Conservation (phyloP, 108 stramenopile species). For the Cyclostephanos invisitatus region DNA sequence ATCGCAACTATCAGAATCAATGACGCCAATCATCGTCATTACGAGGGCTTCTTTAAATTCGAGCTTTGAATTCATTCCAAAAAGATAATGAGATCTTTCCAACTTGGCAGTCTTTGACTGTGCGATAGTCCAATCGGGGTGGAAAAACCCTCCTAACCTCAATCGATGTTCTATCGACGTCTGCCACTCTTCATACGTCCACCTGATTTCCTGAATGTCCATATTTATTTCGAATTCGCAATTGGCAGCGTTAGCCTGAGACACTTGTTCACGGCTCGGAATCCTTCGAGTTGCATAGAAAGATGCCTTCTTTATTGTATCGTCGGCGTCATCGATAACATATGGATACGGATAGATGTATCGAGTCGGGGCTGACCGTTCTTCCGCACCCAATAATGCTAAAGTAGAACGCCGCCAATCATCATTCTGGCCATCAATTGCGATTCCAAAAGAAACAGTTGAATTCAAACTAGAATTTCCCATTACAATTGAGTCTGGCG, state of each 20-base stretch:
- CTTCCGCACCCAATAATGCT: neutral
- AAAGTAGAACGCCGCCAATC: conserved; percentile 4
- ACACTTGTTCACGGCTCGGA: conserved; percentile 59
- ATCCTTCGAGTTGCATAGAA: conserved; percentile 51
- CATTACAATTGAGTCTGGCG: neutral
- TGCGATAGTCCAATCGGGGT: conserved; percentile 14
- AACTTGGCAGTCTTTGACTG: conserved; percentile 18
- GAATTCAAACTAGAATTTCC: neutral
- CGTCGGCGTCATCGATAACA: conserved; percentile 62
- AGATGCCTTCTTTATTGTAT: conserved; percentile 49
- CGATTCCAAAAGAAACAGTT: neutral
- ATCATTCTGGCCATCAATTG: conserved; percentile 6
- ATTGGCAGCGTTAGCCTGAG: conserved; percentile 63
- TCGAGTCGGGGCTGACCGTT: conserved; percentile 4
- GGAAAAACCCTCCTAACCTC: conserved; percentile 43
- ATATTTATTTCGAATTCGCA: conserved; percentile 86
- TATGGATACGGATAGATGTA: conserved; percentile 67
- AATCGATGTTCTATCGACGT: conserved; percentile 46
- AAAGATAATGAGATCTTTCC: conserved; percentile 37
- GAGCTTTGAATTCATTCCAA: conserved; percentile 40
- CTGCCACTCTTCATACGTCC: conserved; percentile 74
- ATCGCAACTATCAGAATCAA: conserved; percentile 71
- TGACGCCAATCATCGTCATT: conserved; percentile 66
- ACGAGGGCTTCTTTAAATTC: conserved; percentile 68
- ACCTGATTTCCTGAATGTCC: conserved; percentile 63